Evolutionary conservation across 1,284 basidiomycete species (phyloP).

Genomic region (Marasmius sp.): DNA sequence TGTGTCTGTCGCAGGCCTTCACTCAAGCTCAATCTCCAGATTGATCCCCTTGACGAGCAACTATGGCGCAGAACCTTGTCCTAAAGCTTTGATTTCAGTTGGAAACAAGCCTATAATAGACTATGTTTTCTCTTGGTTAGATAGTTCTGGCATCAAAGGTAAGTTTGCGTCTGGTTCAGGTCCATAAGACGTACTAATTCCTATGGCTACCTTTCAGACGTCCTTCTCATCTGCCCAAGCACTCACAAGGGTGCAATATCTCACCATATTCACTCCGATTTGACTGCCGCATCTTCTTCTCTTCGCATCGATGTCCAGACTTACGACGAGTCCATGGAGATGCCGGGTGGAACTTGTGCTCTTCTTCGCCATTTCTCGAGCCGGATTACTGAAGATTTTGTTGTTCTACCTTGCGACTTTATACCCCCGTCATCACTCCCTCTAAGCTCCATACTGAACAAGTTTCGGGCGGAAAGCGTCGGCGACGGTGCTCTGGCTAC

Average conservation of each 20-base stretch:
- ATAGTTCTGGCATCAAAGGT: conserved; percentile 86
- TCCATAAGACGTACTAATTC: conserved; percentile 14
- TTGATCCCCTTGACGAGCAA: conserved; percentile 72
- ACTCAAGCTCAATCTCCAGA: conserved; percentile 36
- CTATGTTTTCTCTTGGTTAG: conserved; percentile 83
- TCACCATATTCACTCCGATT: conserved; percentile 77
- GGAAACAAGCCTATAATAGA: conserved; percentile 88
- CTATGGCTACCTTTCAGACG: conserved; percentile 50
- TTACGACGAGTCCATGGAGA: conserved; percentile 69
- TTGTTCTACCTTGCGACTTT: conserved; percentile 91
- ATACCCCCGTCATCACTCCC: conserved; percentile 74
- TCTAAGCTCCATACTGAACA: conserved; percentile 74
- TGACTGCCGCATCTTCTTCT: conserved; percentile 56
- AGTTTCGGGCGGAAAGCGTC: conserved; percentile 71
- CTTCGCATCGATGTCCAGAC: conserved; percentile 73
- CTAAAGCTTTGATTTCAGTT: conserved; percentile 85
- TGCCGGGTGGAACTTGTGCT: conserved; percentile 65
- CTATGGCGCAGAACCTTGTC: conserved; percentile 72
- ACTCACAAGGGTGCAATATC: conserved; percentile 73
- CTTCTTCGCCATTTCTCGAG: conserved; percentile 68
- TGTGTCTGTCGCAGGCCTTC: not conserved
- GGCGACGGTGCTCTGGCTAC: conserved; percentile 74
- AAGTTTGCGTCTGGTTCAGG: conserved; percentile 17
- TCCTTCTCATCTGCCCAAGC: conserved; percentile 82
- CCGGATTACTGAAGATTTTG: conserved; percentile 79